Conservation (phyloP, 176 grass and related monocot species). For the Musa schizocarpa region DNA sequence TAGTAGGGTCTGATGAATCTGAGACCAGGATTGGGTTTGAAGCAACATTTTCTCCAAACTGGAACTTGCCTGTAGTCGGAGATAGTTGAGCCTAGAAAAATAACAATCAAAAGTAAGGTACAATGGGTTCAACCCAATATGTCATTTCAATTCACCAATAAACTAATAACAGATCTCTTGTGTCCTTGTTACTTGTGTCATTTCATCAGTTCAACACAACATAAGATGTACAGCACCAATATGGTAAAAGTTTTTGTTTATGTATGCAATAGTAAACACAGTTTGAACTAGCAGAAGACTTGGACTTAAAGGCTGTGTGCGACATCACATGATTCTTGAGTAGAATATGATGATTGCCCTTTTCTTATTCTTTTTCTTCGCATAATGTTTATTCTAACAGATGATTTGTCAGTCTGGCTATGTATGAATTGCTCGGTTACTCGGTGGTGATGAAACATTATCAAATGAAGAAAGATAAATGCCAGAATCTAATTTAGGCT, state of each 20-base stretch:
- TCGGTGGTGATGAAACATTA: background rate
- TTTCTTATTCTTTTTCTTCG: too few relatives aligned
- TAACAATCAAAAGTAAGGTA: constrained; percentile 9
- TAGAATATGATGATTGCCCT: too few relatives aligned
- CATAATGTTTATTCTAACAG: too few relatives aligned
- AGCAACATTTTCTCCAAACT: constrained; percentile 28
- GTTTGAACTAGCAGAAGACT: background rate
- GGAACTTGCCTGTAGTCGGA: constrained; percentile 80
- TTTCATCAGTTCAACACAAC: too few relatives aligned
- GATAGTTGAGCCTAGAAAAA: constrained; percentile 63
- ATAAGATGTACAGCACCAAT: background rate
- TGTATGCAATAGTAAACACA: background rate
- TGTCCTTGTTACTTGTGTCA: too few relatives aligned
- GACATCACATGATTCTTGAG: too few relatives aligned
- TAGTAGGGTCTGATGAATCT: background rate
- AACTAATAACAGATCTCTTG: too few relatives aligned
- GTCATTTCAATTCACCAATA: too few relatives aligned
- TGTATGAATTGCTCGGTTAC: background rate
- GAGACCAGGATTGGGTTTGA: constrained; percentile 25
- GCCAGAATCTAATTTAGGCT: background rate
- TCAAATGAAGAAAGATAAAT: background rate
- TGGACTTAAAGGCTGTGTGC: background rate
- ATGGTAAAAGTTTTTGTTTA: background rate
- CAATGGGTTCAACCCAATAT: too few relatives aligned
- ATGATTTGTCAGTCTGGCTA: too few relatives aligned